Base-by-base conservation (phyloP, 208 protist species). In the Wallacemonas sp. region DNA sequence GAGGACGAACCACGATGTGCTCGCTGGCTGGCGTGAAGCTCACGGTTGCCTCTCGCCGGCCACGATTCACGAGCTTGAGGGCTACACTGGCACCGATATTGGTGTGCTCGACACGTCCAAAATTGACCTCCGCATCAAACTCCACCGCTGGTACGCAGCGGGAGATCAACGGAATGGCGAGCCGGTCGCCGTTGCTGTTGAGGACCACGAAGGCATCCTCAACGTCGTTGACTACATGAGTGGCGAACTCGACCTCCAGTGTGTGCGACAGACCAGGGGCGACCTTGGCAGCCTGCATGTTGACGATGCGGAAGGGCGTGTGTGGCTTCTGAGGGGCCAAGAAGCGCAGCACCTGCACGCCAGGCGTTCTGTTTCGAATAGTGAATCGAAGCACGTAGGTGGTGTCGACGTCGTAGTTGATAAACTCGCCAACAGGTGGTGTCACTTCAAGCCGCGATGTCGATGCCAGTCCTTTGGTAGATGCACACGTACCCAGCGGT, bases 371-470 rank as follows among this genome's bases (percentile, higher is more conserved):
- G 65, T 96, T 96, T 47, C 79, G 77, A 31, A 96, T 76, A 51
- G 86, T 91, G 54, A 96, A 87, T 30, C 84, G 72, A 61, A 94
- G 87, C 26, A 91, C 84, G 75, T 94, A 96, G 1, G 80, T 90
- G 19, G 85, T 93, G 60, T 90, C 84, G n/a, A 90, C 77, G 61
- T 94, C 87, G 68, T 87, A 91, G 66, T 96, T 89, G 53, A 86
- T 83, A 67, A 90, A 96, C 70, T 92, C 84, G 1, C 84, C 91
- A 8, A 56, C 26, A n/a, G 54, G 21, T 1, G 91, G 90, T 1
- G 62, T 80, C 12, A 77, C 68, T 65, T 82, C 79, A 38, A 89
- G 38, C 22, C 67, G 24, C n/a, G 34, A 22, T 4, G 51, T 55
- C 36, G 36, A 6, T 6, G 14, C 36, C 9, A 41, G 36, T 14